These are phyloP conservation scores for Coemansia sp. DNA, from an alignment of 192 early-diverging fungal species.

Conservation along the genomic window DNA sequence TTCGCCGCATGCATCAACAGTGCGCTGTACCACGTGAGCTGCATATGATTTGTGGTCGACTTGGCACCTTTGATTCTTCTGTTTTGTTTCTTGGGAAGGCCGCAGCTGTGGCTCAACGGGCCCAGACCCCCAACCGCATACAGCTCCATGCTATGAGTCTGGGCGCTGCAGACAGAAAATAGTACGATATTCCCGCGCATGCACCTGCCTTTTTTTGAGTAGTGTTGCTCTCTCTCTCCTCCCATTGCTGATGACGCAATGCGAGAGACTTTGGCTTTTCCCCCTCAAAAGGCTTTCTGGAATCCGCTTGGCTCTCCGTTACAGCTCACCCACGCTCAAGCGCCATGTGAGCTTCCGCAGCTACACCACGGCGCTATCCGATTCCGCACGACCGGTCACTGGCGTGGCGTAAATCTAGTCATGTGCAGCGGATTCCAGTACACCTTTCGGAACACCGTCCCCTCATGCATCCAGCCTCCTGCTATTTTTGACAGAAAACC, in stretches of 20 bases:
- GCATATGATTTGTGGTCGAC: neutral
- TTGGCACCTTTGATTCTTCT: neutral
- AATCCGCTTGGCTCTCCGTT: neutral
- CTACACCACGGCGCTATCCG: neutral
- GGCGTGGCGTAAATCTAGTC: neutral
- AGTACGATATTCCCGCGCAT: neutral
- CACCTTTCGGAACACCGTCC: neutral
- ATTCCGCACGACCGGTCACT: neutral
- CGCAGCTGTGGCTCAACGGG: neutral
- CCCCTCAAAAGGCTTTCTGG: neutral
- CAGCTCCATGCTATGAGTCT: neutral
- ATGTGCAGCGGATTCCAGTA: conserved; percentile 7
- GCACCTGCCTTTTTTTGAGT: neutral
- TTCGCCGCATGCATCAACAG: conserved; percentile 7
- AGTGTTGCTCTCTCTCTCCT: neutral
- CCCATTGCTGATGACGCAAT: neutral
- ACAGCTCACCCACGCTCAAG: neutral
- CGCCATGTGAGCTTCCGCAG: neutral
- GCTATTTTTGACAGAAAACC: too few species aligned
- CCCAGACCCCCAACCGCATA: neutral
- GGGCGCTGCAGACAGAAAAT: neutral
- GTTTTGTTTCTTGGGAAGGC: neutral
- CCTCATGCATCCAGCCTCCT: too few species aligned
- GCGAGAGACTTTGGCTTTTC: neutral
- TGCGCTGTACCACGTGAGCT: neutral